Evolutionary conservation across 2,329 filamentous ascomycete genomes (phyloP).

Genomic region (Aspergillus sp.): DNA sequence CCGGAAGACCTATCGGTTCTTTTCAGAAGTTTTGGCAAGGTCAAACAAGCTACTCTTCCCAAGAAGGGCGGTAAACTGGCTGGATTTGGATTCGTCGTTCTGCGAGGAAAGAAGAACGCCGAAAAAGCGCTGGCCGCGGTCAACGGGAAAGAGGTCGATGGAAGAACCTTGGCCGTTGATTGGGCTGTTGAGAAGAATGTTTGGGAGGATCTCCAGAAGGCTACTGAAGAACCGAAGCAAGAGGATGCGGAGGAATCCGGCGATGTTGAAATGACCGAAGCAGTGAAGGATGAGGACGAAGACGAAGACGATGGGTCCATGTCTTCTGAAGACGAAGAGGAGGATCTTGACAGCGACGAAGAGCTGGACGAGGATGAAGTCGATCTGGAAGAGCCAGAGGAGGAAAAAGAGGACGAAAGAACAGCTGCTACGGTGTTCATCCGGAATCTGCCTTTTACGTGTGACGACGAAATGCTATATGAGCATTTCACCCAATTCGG

Average conservation of each 20-base stretch:
- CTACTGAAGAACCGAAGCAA: constrained; percentile 28
- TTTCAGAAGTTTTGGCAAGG: constrained; percentile 86
- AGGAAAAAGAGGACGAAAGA: constrained; percentile 48
- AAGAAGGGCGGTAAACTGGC: constrained; percentile 69
- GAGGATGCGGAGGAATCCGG: constrained; percentile 37
- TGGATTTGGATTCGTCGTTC: constrained; percentile 89
- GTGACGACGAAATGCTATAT: constrained; percentile 77
- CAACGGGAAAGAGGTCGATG: constrained; percentile 89
- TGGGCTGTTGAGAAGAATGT: constrained; percentile 92
- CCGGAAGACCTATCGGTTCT: constrained; percentile 74
- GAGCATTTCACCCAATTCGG: constrained; percentile 88
- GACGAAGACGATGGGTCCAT: constrained; percentile 40
- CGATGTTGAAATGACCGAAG: constrained; percentile 59
- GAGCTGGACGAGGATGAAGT: constrained; percentile 42
- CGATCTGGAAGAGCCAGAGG: constrained; percentile 45
- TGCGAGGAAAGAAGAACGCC: constrained; percentile 85
- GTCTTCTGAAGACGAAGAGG: constrained; percentile 37
- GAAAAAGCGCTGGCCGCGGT: constrained; percentile 80
- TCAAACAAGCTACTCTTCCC: constrained; percentile 83
- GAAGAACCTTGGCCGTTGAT: constrained; percentile 85
- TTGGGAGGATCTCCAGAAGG: constrained; percentile 68
- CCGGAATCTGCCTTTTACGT: constrained; percentile 88
- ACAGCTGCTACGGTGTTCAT: constrained; percentile 83
- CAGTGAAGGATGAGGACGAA: constrained; percentile 49
- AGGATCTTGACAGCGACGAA: constrained; percentile 27